phyloP scores from a whole-genome alignment of 768 basidiomycete genomes.

The Boletus patriciae region DNA sequence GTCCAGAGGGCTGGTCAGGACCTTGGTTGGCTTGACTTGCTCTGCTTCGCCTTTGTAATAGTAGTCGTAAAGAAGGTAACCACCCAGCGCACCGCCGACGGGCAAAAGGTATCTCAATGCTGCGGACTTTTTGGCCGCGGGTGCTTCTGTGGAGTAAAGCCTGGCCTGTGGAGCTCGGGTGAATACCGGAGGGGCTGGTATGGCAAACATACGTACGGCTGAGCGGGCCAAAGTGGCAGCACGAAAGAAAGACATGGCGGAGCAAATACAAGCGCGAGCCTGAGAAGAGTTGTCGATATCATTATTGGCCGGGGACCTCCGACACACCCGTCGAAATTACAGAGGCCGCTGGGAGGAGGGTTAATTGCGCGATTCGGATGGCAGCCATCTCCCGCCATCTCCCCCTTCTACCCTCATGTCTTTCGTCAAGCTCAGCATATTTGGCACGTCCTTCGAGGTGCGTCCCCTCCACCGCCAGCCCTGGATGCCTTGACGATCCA shows the following conservation, averaged over 20 bases:
- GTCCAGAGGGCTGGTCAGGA: constrained; percentile 68
- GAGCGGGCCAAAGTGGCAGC: constrained; percentile 42
- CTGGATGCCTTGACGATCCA: constrained; percentile 21
- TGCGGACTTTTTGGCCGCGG: constrained; percentile 49
- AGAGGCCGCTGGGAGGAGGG: constrained; percentile 14
- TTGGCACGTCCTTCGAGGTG: constrained; percentile 97
- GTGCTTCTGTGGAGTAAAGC: constrained; percentile 46
- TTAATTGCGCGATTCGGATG: constrained; percentile 18
- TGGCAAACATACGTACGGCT: constrained; percentile 39
- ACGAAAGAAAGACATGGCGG: constrained; percentile 45
- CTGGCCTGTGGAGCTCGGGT: constrained; percentile 34
- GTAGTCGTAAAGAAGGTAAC: constrained; percentile 52
- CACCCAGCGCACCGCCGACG: constrained; percentile 39
- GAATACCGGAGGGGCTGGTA: neutral
- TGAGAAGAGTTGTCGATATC: neutral
- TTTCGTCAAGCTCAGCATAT: constrained; percentile 97
- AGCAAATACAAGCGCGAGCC: too few relatives aligned
- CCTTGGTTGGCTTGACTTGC: constrained; percentile 40
- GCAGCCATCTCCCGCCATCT: constrained; percentile 20
- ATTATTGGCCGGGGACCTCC: constrained; percentile 16
- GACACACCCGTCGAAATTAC: constrained; percentile 21
- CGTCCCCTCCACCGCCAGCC: constrained; percentile 15
- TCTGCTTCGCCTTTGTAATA: constrained; percentile 33
- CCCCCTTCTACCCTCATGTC: constrained; percentile 53
- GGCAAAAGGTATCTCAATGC: constrained; percentile 45